Evolutionary conservation across 2,329 filamentous ascomycete species (phyloP).

Genomic region (Fusarium sp.): DNA sequence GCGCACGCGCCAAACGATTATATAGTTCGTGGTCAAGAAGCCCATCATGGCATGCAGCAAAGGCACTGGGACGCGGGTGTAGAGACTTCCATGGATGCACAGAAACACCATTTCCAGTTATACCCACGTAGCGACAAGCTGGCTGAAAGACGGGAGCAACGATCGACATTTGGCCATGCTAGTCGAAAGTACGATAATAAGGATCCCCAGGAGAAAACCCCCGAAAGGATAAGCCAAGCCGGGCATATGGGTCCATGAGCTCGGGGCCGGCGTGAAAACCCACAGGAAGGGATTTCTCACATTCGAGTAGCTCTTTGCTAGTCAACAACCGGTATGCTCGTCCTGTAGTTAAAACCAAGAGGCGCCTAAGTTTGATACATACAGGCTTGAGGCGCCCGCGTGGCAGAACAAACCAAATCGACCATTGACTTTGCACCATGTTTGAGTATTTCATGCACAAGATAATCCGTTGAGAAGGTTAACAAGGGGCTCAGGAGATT

Average conservation of each 20-base stretch:
- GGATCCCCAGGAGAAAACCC: slow-evolving; percentile 28
- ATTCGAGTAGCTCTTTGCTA: neutral
- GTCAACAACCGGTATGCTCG: slow-evolving; percentile 3
- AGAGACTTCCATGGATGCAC: neutral
- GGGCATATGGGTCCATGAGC: slow-evolving; percentile 14
- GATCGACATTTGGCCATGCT: slow-evolving; percentile 24
- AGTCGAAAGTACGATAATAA: slow-evolving; percentile 16
- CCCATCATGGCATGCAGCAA: too few species aligned
- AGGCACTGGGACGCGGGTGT: too few species aligned
- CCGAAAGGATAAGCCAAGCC: slow-evolving; percentile 17
- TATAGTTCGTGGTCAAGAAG: too few species aligned
- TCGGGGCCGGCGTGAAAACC: slow-evolving; percentile 18
- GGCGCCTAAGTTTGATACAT: slow-evolving; percentile 17
- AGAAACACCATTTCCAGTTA: slow-evolving; percentile 19
- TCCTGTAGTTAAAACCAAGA: slow-evolving; percentile 4
- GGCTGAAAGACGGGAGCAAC: slow-evolving; percentile 15
- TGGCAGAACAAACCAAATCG: slow-evolving; percentile 8
- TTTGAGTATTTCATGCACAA: slow-evolving; percentile 8
- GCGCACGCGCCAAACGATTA: neutral
- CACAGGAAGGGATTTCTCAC: slow-evolving; percentile 17
- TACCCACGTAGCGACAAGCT: slow-evolving; percentile 13
- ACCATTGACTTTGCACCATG: slow-evolving; percentile 9
- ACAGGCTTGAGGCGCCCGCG: slow-evolving; percentile 7
- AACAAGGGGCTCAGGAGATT: neutral
- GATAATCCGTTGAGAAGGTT: neutral